Conservation (phyloP, 2,329 filamentous ascomycete genomes). For the Claviceps sp. region DNA sequence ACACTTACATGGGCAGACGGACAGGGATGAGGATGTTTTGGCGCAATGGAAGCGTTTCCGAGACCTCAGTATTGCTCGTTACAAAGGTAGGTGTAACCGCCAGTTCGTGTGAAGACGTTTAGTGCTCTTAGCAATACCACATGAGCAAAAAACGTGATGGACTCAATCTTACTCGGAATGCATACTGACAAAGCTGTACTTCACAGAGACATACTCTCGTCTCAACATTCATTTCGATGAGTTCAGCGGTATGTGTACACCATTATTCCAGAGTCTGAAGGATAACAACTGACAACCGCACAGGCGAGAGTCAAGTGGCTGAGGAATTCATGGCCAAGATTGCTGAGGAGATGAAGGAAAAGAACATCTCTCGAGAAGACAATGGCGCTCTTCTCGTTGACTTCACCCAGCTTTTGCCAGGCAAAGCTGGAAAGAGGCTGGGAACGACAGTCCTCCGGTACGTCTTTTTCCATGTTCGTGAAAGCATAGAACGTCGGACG, state of each 20-base stretch:
- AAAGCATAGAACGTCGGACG: neutral
- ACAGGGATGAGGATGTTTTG: slow-evolving; percentile 47
- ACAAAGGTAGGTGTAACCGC: slow-evolving; percentile 29
- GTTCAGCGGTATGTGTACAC: slow-evolving; percentile 27
- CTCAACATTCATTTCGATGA: slow-evolving; percentile 61
- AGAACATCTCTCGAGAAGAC: slow-evolving; percentile 52
- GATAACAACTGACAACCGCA: neutral
- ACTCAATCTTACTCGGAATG: neutral
- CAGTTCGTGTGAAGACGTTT: neutral
- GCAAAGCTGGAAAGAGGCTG: slow-evolving; percentile 55
- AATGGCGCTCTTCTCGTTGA: slow-evolving; percentile 62
- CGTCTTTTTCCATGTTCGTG: neutral
- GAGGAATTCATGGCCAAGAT: slow-evolving; percentile 53
- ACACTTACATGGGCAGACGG: slow-evolving; percentile 26
- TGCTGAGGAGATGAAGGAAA: slow-evolving; percentile 48
- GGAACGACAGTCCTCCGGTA: slow-evolving; percentile 54
- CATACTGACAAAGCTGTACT: neutral
- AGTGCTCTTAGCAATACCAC: neutral
- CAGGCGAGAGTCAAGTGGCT: slow-evolving; percentile 61
- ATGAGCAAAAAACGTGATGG: neutral
- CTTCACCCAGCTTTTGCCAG: slow-evolving; percentile 53
- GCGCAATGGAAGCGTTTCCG: slow-evolving; percentile 53
- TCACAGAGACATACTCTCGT: slow-evolving; percentile 47
- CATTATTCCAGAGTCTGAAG: neutral
- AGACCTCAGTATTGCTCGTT: slow-evolving; percentile 52